Conservation (phyloP, 2,329 filamentous ascomycete species). For the Teratosphaeria pseudoeucalypti region DNA sequence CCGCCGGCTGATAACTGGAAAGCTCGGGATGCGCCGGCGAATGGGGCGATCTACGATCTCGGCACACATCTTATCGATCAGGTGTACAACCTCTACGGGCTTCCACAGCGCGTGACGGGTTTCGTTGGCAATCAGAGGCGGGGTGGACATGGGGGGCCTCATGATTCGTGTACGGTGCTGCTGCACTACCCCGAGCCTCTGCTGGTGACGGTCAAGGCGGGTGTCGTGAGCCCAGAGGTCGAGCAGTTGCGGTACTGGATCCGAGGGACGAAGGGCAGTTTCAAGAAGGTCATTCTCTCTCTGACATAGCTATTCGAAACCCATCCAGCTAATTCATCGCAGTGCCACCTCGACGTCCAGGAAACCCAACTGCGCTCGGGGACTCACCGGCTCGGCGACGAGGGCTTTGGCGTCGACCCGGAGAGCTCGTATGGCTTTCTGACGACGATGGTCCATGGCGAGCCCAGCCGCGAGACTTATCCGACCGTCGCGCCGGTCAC, state of each 20-base stretch:
- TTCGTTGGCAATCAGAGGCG: constrained; percentile 60
- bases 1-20: constrained; percentile 53
- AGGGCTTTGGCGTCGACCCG: constrained; percentile 55
- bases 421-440: constrained; percentile 46
- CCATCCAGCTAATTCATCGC: neutral
- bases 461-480: constrained; percentile 38
- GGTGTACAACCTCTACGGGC: constrained; percentile 58
- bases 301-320: neutral
- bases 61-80: constrained; percentile 71
- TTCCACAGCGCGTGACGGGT: constrained; percentile 56
- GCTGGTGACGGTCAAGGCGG: constrained; percentile 59
- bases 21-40: constrained; percentile 51
- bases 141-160: constrained; percentile 34
- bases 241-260: constrained; percentile 69
- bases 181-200: constrained; percentile 55
- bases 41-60: constrained; percentile 62
- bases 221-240: constrained; percentile 56
- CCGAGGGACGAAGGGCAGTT: constrained; percentile 62
- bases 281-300: constrained; percentile 47
- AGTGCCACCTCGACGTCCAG: constrained; percentile 57
- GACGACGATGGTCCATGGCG: constrained; percentile 39
- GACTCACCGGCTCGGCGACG: constrained; percentile 45
- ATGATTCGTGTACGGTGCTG: constrained; percentile 49
- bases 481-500: constrained; percentile 55
- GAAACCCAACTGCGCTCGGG: constrained; percentile 63